A percentile compares a stretch with the other conserved stretches of the same genome.
Conservation (phyloP, 2,329 filamentous ascomycete species). For the Cladophialophora exuberans region DNA sequence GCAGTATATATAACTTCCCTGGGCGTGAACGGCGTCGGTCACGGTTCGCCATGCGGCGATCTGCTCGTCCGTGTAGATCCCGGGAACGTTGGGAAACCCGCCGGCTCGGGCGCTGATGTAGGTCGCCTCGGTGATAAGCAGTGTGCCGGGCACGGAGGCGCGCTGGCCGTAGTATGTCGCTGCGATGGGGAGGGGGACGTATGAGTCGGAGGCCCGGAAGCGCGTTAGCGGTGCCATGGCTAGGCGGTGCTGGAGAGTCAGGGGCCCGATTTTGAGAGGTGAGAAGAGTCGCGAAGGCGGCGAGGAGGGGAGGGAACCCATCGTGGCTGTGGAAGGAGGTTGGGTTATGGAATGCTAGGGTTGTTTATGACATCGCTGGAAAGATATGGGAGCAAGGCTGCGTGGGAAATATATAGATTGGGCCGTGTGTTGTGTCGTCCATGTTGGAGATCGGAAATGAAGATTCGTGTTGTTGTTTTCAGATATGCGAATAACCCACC, state of each 20-base stretch:
- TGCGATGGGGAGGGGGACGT: constrained; percentile 45
- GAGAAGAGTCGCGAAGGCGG: constrained; percentile 45
- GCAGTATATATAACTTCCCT: constrained; percentile 51
- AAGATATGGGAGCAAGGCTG: no score
- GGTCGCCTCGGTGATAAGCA: constrained; percentile 40
- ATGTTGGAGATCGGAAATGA: no score
- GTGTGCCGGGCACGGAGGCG: constrained; percentile 41
- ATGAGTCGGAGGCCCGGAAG: constrained; percentile 48
- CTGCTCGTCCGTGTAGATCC: constrained; percentile 40
- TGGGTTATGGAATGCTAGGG: no score
- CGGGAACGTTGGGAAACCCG: constrained; percentile 24
- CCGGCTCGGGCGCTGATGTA: constrained; percentile 22
- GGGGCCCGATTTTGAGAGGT: constrained; percentile 49
- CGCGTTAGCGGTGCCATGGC: constrained; percentile 58
- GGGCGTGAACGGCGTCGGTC: constrained; percentile 54
- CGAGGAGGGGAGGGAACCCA: constrained; percentile 17
- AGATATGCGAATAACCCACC: no score
- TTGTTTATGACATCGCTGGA: no score
- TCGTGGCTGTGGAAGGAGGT: no score
- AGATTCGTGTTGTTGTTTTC: no score
- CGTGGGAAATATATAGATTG: no score
- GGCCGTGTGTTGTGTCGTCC: no score
- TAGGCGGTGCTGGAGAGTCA: constrained; percentile 56
- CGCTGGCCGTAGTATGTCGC: constrained; percentile 47
- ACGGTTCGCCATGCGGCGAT: constrained; percentile 55